Base-by-base conservation (phyloP, 2,329 filamentous ascomycete species). In the Clonostachys byssicola region DNA sequence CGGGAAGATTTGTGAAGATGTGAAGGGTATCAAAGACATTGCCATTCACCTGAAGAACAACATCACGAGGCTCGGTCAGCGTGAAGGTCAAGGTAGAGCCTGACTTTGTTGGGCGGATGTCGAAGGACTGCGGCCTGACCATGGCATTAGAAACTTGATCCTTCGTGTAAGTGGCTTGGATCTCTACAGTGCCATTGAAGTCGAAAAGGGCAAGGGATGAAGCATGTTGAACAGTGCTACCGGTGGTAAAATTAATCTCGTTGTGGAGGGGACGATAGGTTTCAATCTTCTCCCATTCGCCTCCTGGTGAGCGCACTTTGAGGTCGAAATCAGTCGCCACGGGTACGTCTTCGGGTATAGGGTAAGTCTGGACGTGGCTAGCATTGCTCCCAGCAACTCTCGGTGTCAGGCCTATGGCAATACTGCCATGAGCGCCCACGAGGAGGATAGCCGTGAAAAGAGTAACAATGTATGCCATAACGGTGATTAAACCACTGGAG, bases 1-100 rank as follows among this genome's bases (percentile, higher is more conserved):
- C 51, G 10, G 54, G 52, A 3, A 16, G n/a, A 43, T 56, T 59
- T 38, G 48, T 54, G 17, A 56, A 50, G 1, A 61, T 39, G 40
- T 60, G 56, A 13, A 60, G 44, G 17, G 48, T 47, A 14, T 59
- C 48, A 40, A 56, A 61, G 6, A 58, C 52, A 34, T 58, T 51
- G 12, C 44, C 52, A 40, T 57, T 57, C 14, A 56, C 40, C 38
- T 61, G 35, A 12, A 43, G 16, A 17, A 43, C 20, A 10, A 43
- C n/a, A 33, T 43, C 30, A 4, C 13, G n/a, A 13, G 42, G 42
- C 20, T 33, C 23, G 3, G 9, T 13, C 20, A 43, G 9, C 13
- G 16, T 34, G 42, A 43, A 33, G n/a, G 12, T 20, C 9, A 43
- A n/a, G 10, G 13, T 14, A 33, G 18, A 30, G 20, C 42, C 42